These are phyloP conservation scores for Barnettozyma vustinii DNA, from an alignment of 805 yeast species.

Conservation along the genomic window DNA sequence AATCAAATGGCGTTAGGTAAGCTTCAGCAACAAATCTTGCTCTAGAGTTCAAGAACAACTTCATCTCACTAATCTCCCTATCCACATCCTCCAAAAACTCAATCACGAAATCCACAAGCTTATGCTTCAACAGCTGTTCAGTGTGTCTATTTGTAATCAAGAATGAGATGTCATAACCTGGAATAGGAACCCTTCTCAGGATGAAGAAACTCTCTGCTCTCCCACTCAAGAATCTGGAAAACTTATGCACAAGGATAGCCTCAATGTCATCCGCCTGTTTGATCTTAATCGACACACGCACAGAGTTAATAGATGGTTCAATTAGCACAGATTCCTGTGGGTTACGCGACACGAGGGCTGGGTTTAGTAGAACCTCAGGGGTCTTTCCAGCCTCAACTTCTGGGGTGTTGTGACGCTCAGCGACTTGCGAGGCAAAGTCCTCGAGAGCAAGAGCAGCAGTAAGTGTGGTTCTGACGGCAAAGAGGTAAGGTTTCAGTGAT, in stretches of 20 bases:
- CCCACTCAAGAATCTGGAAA: constrained; percentile 87
- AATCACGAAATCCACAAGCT: constrained; percentile 91
- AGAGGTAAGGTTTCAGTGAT: constrained; percentile 90
- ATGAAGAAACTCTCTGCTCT: constrained; percentile 94
- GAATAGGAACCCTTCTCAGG: constrained; percentile 83
- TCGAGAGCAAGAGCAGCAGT: constrained; percentile 91
- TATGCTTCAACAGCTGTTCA: constrained; percentile 91
- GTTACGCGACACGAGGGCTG: constrained; percentile 86
- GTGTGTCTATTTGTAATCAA: constrained; percentile 92
- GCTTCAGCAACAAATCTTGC: constrained; percentile 98
- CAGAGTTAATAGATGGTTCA: constrained; percentile 90
- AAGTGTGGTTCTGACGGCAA: constrained; percentile 88
- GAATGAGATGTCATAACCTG: constrained; percentile 90
- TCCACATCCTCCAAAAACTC: constrained; percentile 99
- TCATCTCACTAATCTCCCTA: constrained; percentile 97
- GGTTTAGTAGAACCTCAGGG: constrained; percentile 79
- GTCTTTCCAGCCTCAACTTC: constrained; percentile 87
- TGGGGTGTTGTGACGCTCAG: constrained; percentile 95
- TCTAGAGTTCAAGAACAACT: constrained; percentile 90
- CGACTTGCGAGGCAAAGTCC: constrained; percentile 91
- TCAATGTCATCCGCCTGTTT: constrained; percentile 98
- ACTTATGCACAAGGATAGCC: constrained; percentile 87
- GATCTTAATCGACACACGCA: constrained; percentile 84
- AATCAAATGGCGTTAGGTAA: constrained; percentile 84
- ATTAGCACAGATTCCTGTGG: constrained; percentile 89